Evolutionary conservation across 2,329 filamentous ascomycete species (phyloP), one percentile per base, ranked within the genome.

Genomic region (Lasiodiplodia gonubiensis): DNA sequence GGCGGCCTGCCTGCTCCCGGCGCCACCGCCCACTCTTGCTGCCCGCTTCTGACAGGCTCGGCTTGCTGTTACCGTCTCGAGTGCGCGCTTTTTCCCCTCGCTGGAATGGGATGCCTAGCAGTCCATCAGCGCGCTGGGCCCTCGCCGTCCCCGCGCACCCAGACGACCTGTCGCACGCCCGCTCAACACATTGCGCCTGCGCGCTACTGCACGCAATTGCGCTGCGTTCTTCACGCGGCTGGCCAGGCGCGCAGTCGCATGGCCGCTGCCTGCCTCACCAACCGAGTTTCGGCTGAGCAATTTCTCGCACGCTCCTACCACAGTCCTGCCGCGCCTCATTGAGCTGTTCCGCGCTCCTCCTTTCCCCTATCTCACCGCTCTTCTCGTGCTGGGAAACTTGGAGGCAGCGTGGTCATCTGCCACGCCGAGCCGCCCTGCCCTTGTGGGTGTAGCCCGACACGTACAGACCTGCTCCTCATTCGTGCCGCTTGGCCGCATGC

Each of bases 41-140:
- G 39, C 55, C 55, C 27, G 25, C 18, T 8, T 25, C 16, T 51
- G 57, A 49, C 57, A 35, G 42, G 57, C 57, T 42, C 57, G 39
- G 57, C 57, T 49, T 49, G 39, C 39, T 49, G 39, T 49, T 61
- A 33, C 57, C 57, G 39, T 61, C 25, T 49, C 39, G 54, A 21
- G 25, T 61, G 59, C 59, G 59, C 59, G 59, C 42, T 63, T 63
- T 63, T 63, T n/a, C 59, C 59, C 59, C 59, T 63, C 59, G 59
- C 59, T 55, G 23, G 53, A 39, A 55, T 30, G 59, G 59, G 59
- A 63, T 63, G 59, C 59, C 59, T 63, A 51, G 59, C 59, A 63
- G 59, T 27, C 27, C 59, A 37, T 46, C 18, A 46, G 25, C 46
- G 59, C 27, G 18, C n/a, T 18, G 23, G 21, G 23, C 55, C n/a